A percentile compares a stretch with the other conserved stretches of the same genome.
Conservation (phyloP, 805 yeast species). For the Pichia occidentalis region DNA sequence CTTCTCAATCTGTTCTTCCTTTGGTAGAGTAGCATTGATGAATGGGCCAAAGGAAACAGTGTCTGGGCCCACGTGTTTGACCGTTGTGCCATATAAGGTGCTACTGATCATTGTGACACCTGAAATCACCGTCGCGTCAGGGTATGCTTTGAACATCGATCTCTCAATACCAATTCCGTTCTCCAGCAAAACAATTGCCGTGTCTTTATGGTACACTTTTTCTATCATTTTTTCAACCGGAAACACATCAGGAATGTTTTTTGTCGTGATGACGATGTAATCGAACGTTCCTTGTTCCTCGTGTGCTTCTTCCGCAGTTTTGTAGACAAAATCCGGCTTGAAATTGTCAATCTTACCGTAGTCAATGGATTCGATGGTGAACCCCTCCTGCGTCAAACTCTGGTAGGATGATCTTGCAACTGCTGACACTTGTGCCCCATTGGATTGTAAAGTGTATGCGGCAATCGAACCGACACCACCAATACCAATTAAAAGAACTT, state of each 20-base stretch:
- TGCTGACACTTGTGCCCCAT: constrained; percentile 49
- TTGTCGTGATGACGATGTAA: constrained; percentile 53
- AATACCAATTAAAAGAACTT: constrained; percentile 63
- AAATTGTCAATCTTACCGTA: constrained; percentile 51
- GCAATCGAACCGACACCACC: constrained; percentile 86
- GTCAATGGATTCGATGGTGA: constrained; percentile 51
- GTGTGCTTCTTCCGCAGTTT: constrained; percentile 41
- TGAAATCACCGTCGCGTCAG: constrained; percentile 31
- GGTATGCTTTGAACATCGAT: constrained; percentile 29
- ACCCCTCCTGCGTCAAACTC: constrained; percentile 45
- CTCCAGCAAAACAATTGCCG: constrained; percentile 33
- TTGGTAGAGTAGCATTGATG: constrained; percentile 27
- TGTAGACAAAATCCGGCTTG: constrained; percentile 43
- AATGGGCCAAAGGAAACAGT: constrained; percentile 31
- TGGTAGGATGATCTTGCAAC: constrained; percentile 64
- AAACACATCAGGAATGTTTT: constrained; percentile 58
- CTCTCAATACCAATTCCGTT: constrained; percentile 37
- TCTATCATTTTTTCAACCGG: constrained; percentile 35
- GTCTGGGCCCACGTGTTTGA: constrained; percentile 33
- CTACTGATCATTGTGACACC: constrained; percentile 36
- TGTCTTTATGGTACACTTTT: constrained; percentile 24
- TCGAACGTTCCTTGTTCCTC: constrained; percentile 38
- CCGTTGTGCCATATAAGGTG: constrained; percentile 25
- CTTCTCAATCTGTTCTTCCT: constrained; percentile 23
- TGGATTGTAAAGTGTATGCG: constrained; percentile 51